Evolutionary conservation across 441 rosid species (phyloP), one percentile per base, ranked within the genome.

Genomic region (Raphanus hybrid): DNA sequence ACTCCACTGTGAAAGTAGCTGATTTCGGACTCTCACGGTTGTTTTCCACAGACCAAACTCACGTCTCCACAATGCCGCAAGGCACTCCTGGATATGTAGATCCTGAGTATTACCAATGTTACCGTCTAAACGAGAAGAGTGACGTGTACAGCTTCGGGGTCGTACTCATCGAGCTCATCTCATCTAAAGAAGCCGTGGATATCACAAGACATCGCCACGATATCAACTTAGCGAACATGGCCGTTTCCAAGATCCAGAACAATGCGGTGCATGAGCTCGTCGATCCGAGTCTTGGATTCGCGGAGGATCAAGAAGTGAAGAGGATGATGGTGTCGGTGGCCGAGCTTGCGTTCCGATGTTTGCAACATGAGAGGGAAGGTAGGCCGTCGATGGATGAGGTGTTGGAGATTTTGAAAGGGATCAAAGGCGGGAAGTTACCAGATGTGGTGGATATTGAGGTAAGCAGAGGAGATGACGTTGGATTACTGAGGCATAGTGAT

Each of bases 71-170:
- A 1, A 89, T 87, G 41, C 94, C 94, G 23, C 94, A 90, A 73
- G 94, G 94, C 59, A 90, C 94, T 2, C 94, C 92, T 1, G 94
- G 94, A n/a, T 90, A 90, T 11, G 89, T 90, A 10, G 94, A 90
- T 71, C 94, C 94, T 0, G 91, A 88, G 76, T 90, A 90, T 39
- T 83, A 87, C 73, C 89, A 85, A 26, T 85, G 88, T 78, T 90
- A 85, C 77, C 85, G 85, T 8, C 82, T 90, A 7, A 90, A 90
- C 4, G 84, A 79, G 78, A 90, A 88, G 75, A 90, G 94, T 23
- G 94, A 90, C 48, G 94, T 90, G 2, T 90, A 90, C 67, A 90
- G 94, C 75, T 90, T 86, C 20, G 94, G 94, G 2, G 94, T 90
- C 3, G 92, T 90, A 20, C 59, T 90, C 68, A 75, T 82, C 5